Evolutionary conservation across 2,329 filamentous ascomycete genomes (phyloP).

Genomic region (Scolecobasidium constrictum): DNA sequence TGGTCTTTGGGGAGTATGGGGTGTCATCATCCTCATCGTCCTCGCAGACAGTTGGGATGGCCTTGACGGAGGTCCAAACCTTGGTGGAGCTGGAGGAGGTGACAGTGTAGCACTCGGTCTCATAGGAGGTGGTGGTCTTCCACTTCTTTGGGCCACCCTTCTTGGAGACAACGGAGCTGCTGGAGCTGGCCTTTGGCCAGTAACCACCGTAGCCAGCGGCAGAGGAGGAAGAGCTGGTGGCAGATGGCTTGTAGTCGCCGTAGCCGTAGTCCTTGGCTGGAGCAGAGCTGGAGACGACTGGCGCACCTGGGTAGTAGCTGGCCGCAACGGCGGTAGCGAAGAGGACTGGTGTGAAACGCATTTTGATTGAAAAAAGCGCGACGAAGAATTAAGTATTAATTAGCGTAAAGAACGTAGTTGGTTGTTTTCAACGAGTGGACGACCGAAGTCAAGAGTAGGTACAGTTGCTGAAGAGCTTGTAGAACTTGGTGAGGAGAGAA

Average conservation of each 20-base stretch:
- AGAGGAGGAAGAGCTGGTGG: conserved; percentile 2
- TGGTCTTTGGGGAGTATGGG: background rate
- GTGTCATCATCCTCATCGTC: background rate
- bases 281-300: background rate
- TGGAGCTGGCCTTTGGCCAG: conserved; percentile 1
- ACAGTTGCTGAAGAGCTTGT: conserved; percentile 22
- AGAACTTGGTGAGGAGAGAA: conserved; percentile 21
- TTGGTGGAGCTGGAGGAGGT: background rate
- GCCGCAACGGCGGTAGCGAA: conserved; percentile 21
- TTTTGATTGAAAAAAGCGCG: conserved; percentile 22
- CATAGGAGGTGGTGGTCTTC: background rate
- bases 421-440: conserved; percentile 27
- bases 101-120: background rate
- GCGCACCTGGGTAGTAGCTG: conserved; percentile 18
- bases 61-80: background rate
- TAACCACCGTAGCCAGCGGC: background rate
- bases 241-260: no score
- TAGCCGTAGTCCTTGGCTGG: background rate
- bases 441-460: conserved; percentile 25
- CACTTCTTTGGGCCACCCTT: background rate
- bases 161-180: background rate
- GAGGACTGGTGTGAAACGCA: conserved; percentile 24
- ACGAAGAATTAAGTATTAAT: conserved; percentile 10
- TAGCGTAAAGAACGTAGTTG: conserved; percentile 29
- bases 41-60: background rate